phyloP scores from a whole-genome alignment of 306 rosid genomes.

The Rubus parviflorus region DNA sequence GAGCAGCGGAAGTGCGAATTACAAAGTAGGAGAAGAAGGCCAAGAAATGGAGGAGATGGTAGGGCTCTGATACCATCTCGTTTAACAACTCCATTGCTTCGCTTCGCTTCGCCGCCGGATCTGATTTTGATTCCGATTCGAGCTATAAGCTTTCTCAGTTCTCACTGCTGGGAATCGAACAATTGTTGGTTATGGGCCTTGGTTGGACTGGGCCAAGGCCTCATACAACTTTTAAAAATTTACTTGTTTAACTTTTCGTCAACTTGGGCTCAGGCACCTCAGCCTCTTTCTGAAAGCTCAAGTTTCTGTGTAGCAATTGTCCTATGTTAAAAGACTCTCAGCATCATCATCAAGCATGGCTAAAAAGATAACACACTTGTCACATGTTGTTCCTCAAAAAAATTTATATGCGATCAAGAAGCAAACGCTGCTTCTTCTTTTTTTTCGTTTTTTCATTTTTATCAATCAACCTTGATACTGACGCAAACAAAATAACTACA shows the following conservation, averaged over 20 bases:
- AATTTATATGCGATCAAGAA: neutral
- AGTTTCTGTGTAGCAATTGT: no score
- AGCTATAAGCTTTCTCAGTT: no score
- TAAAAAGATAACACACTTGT: no score
- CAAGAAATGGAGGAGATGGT: conserved; percentile 66
- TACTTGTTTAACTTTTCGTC: no score
- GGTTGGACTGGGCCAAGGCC: neutral
- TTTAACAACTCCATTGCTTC: conserved; percentile 49
- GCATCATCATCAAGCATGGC: no score
- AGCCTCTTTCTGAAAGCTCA: no score
- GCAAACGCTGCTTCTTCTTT: neutral
- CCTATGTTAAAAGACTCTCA: no score
- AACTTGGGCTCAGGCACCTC: no score
- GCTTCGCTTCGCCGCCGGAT: conserved; percentile 30
- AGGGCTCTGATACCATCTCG: conserved; percentile 71
- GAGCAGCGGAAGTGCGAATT: conserved; percentile 57
- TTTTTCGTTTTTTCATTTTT: neutral
- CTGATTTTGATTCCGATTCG: neutral
- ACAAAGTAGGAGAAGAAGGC: conserved; percentile 77
- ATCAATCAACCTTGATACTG: neutral
- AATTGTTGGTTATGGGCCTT: neutral
- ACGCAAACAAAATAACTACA: neutral
- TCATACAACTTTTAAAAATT: no score
- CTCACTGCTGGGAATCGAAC: neutral
- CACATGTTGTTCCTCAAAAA: no score